Conservation (phyloP, 139 green algal species). For the Bryopsis sp. region DNA sequence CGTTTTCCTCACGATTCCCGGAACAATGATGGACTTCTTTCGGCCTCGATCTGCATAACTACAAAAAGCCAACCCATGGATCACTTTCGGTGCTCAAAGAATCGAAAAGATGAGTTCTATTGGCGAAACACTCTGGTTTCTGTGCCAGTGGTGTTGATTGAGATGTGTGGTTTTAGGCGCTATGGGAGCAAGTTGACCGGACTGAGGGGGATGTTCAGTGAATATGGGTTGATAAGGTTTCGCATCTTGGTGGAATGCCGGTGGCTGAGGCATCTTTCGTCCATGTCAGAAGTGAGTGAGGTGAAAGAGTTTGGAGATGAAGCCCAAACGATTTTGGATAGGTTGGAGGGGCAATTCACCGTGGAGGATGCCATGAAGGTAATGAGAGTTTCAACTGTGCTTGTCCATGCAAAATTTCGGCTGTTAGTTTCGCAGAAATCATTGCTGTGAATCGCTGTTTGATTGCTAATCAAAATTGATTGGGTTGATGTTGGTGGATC, state of each 20-base stretch:
- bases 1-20: neutral
- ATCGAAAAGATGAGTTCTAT: too few species aligned
- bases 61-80: neutral
- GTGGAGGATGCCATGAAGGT: conserved; percentile 16
- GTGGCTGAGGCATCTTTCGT: conserved; percentile 90
- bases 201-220: conserved; percentile 83
- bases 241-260: conserved; percentile 91
- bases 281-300: conserved; percentile 47
- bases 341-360: conserved; percentile 4
- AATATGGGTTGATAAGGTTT: conserved; percentile 93
- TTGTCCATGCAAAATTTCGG: conserved; percentile 5
- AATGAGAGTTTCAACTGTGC: neutral
- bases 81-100: neutral
- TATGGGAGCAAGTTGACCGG: conserved; percentile 65
- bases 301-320: neutral
- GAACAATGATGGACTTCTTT: neutral
- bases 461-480: too few species aligned
- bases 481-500: neutral
- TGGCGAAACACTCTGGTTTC: neutral
- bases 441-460: too few species aligned
- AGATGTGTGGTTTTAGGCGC: conserved; percentile 37
- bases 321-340: neutral
- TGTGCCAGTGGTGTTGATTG: conserved; percentile 5
- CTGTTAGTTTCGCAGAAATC: too few species aligned
- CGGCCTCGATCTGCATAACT: neutral